Evolutionary conservation across 78 protist species (phyloP).

Genomic region (Monocercomonoides exilis): DNA sequence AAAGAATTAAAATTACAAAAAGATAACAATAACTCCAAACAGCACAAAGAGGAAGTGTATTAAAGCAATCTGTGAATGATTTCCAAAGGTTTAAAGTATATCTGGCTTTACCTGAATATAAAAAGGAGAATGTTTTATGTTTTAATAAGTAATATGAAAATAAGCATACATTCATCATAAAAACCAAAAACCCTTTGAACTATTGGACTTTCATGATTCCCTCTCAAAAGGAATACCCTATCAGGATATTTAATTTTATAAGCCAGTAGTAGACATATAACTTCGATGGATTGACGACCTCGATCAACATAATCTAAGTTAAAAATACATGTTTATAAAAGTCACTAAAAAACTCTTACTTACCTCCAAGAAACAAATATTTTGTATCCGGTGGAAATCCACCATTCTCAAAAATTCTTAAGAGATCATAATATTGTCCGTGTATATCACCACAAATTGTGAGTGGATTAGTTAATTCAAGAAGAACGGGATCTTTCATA

Average conservation of each 20-base stretch:
- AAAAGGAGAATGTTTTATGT: neutral
- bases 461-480: neutral
- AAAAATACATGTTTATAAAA: constrained; percentile 89
- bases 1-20: too few species aligned
- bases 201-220: constrained; percentile 95
- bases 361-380: constrained; percentile 96
- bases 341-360: too few species aligned
- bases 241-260: constrained; percentile 26
- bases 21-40: too few species aligned
- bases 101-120: constrained; percentile 59
- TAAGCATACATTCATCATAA: constrained; percentile 92
- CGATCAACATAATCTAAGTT: constrained; percentile 30
- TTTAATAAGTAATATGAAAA: neutral
- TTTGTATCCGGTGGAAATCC: constrained; percentile 86
- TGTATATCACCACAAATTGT: constrained; percentile 98
- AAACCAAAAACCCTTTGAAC: constrained; percentile 88
- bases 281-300: constrained; percentile 12
- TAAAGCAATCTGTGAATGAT: constrained; percentile 92
- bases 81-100: constrained; percentile 93
- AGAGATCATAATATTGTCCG: constrained; percentile 96
- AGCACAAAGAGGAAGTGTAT: constrained; percentile 84
- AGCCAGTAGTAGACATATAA: neutral
- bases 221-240: constrained; percentile 82
- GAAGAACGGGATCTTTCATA: neutral
- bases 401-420: constrained; percentile 86